Evolutionary conservation across 768 basidiomycete genomes (phyloP).

Genomic region (Hypholoma sublateritium): DNA sequence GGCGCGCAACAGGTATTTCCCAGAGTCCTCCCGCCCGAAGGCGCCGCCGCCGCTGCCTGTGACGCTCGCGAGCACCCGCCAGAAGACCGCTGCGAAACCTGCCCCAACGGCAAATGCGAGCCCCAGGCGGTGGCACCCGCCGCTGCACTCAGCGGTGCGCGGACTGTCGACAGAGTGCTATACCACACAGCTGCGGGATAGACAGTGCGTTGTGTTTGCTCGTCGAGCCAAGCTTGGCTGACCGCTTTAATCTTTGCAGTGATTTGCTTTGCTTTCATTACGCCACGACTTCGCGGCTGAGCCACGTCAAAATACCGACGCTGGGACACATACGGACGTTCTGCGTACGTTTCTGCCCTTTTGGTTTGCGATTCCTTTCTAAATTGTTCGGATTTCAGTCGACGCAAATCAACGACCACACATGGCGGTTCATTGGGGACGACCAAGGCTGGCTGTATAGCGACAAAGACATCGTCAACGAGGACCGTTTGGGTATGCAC

Average conservation of each 20-base stretch:
- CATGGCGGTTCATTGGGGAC: conserved; percentile 49
- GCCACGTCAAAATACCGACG: conserved; percentile 28
- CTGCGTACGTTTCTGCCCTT: conserved; percentile 32
- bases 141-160: conserved; percentile 13
- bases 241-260: conserved; percentile 23
- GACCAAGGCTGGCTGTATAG: conserved; percentile 49
- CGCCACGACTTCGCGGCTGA: conserved; percentile 32
- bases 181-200: conserved; percentile 7
- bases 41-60: conserved; percentile 10
- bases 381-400: conserved; percentile 24
- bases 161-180: conserved; percentile 9
- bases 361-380: neutral
- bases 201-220: conserved; percentile 16
- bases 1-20: conserved; percentile 55
- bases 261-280: conserved; percentile 40
- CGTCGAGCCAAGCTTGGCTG: neutral
- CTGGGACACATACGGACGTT: conserved; percentile 46
- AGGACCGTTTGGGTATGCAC: conserved; percentile 19
- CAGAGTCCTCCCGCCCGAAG: conserved; percentile 41
- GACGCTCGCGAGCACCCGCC: conserved; percentile 8
- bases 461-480: conserved; percentile 6
- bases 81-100: neutral
- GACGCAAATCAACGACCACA: conserved; percentile 27
- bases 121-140: conserved; percentile 5
- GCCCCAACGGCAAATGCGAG: neutral